Percentiles rank a stretch among this genome's conserved stretches.
Evolutionary conservation across 148 eudicot genomes (phyloP).

Genomic region (Gaultheria prostrata): DNA sequence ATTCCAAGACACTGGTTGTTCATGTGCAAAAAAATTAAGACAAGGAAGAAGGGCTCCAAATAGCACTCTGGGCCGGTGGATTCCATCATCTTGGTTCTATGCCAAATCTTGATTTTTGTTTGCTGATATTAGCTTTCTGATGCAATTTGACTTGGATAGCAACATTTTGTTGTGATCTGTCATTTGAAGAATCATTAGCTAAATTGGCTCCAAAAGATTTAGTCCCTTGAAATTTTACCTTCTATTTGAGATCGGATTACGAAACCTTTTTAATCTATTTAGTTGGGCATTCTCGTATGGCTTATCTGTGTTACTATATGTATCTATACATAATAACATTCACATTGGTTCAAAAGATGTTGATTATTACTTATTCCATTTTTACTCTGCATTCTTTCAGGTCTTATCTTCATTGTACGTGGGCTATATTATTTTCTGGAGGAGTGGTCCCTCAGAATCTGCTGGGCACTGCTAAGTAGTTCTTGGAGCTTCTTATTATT

Average conservation of each 20-base stretch:
- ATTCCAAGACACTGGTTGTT: neutral
- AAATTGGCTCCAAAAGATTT: neutral
- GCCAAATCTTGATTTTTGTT: neutral
- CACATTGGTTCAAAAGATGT: neutral
- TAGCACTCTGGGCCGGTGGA: neutral
- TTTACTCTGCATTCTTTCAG: conserved; percentile 12
- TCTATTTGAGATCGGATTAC: neutral
- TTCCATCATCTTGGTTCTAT: neutral
- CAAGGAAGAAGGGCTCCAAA: neutral
- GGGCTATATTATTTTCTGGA: neutral
- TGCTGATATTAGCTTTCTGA: neutral
- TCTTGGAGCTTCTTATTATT: neutral
- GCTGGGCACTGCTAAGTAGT: conserved; percentile 4
- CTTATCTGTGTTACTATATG: neutral
- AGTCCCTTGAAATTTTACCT: neutral
- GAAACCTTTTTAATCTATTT: neutral
- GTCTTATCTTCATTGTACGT: neutral
- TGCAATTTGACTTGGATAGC: neutral
- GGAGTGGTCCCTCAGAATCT: conserved; percentile 3
- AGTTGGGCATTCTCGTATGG: neutral
- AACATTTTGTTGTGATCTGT: neutral
- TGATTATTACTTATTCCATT: neutral
- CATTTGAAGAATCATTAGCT: neutral
- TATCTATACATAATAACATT: neutral
- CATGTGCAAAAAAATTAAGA: neutral